These are phyloP conservation scores for Lactuca saligna DNA, from an alignment of 129 eudicot species.

Conservation along the genomic window DNA sequence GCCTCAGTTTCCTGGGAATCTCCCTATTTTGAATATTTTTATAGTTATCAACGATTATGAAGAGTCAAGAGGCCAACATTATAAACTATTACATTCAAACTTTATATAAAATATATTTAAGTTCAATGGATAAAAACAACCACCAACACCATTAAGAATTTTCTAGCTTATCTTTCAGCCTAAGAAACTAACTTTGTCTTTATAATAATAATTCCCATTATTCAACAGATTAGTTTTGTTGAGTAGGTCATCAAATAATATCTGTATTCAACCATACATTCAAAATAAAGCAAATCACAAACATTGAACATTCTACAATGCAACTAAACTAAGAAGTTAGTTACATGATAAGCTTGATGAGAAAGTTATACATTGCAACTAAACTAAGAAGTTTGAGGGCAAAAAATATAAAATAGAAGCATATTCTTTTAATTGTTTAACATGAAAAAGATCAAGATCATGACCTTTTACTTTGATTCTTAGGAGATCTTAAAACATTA, in stretches of 20 bases:
- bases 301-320: background rate
- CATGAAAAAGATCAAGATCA: conserved; percentile 33
- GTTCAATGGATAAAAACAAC: background rate
- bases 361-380: conserved; percentile 25
- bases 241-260: background rate
- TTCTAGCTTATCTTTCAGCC: background rate
- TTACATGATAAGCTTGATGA: conserved; percentile 23
- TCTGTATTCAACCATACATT: background rate
- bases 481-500: conserved; percentile 66
- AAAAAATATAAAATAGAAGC: background rate
- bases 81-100: conserved; percentile 8
- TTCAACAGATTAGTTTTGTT: background rate
- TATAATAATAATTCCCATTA: background rate
- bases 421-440: conserved; percentile 10
- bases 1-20: conserved; percentile 19
- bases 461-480: conserved; percentile 43
- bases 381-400: conserved; percentile 4
- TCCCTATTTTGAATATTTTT: background rate
- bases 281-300: conserved; percentile 2
- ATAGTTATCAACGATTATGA: conserved; percentile 3
- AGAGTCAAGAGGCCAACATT: background rate
- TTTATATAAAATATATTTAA: background rate
- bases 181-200: background rate
- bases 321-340: background rate
- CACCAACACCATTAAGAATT: conserved; percentile 6